These are phyloP conservation scores for Helichrysum umbraculigerum DNA, from an alignment of 129 eudicot genomes.

Conservation along the genomic window DNA sequence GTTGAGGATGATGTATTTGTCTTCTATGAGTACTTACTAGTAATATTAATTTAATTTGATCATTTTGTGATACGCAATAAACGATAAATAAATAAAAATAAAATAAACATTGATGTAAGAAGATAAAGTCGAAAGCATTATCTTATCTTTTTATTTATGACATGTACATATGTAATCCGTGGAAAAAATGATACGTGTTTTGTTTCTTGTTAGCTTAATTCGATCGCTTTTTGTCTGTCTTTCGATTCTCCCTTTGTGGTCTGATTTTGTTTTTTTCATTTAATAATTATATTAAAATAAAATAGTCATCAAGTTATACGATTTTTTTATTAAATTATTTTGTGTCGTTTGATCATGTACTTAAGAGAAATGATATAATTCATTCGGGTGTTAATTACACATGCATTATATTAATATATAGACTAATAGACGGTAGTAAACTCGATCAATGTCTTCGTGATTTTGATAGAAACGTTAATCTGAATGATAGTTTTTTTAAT, in stretches of 20 bases:
- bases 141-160: slow-evolving; percentile 17
- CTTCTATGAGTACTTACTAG: neutral
- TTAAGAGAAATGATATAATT: no score
- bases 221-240: slow-evolving; percentile 1
- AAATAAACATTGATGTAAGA: neutral
- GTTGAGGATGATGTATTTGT: slow-evolving; percentile 1
- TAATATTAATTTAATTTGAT: neutral
- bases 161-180: slow-evolving; percentile 2
- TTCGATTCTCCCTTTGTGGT: slow-evolving; percentile 3
- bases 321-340: no score
- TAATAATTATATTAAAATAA: neutral
- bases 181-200: slow-evolving; percentile 22
- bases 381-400: no score
- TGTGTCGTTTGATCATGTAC: neutral
- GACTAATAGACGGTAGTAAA: no score
- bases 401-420: no score
- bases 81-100: neutral
- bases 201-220: slow-evolving; percentile 10
- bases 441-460: no score
- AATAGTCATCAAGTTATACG: no score
- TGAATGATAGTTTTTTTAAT: no score
- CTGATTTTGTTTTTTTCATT: neutral
- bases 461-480: no score
- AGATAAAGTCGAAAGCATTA: slow-evolving; percentile 20
- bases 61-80: neutral